Evolutionary conservation across 108 stramenopile genomes (phyloP), one percentile per base, ranked within the genome.

Genomic region (Nitzschia sp.): DNA sequence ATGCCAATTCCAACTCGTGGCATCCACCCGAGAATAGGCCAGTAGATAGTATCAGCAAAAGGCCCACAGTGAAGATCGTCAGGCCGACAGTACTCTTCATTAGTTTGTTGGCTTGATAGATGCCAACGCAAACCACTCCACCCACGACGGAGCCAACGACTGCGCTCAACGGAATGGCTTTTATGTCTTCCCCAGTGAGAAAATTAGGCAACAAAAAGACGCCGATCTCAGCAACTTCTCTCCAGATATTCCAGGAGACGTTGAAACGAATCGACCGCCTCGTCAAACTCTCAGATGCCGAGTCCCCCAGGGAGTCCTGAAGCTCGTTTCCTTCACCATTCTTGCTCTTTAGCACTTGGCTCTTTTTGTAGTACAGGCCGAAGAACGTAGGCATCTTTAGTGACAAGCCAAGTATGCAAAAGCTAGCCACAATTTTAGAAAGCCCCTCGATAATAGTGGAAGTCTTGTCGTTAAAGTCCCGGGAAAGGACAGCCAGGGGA

Each of bases 221-320:
- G n/a, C 92, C 88, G 68, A 83, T 86, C 64, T 93, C 87, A 28
- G 85, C 87, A 42, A 93, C 83, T 67, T 93, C 92, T 54, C 92
- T 73, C 92, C 88, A 93, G 53, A 93, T 82, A 46, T 93, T 93
- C 92, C 92, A 93, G 26, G 88, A 88, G 28, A 93, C 85, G 66
- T 93, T 93, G 84, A 93, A 93, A 9, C 79, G 81, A 53, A 93
- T 93, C 1, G 85, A 86, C 38, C 74, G 70, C 19, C 88, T 58
- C 11, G 86, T 64, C 27, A 93, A 78, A 6, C 76, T 79, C 27
- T 77, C 49, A n/a, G 80, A 46, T 4, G 13, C 19, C n/a, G n/a
- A n/a, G 38, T 42, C 38, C 8, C 15, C 8, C 15, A 42, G 15
- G 57, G 57, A 70, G 27, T 63, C 75, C 36, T 77, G 13, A 11